Evolutionary conservation across 805 yeast genomes (phyloP).

Genomic region (Wickerhamiella siamensis): DNA sequence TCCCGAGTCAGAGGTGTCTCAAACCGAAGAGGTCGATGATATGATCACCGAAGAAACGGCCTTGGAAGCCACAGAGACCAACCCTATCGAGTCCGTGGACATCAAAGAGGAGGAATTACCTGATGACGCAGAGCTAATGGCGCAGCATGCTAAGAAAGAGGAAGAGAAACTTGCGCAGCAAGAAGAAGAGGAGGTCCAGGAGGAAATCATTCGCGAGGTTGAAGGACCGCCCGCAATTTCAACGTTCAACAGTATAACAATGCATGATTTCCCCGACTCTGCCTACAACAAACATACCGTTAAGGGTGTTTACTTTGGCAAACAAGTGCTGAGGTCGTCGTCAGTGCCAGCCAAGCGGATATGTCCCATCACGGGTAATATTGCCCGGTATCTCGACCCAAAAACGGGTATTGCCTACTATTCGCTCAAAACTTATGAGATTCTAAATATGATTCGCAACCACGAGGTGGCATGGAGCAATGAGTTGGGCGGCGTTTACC

Average conservation of each 20-base stretch:
- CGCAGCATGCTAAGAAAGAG: background rate
- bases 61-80: slow-evolving; percentile 1
- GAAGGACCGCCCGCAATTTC: slow-evolving; percentile 49
- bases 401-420: slow-evolving; percentile 74
- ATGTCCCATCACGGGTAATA: slow-evolving; percentile 62
- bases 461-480: slow-evolving; percentile 41
- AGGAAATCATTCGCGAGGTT: slow-evolving; percentile 20
- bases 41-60: background rate
- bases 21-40: background rate
- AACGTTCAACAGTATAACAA: slow-evolving; percentile 40
- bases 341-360: slow-evolving; percentile 37
- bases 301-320: slow-evolving; percentile 42
- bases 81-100: background rate
- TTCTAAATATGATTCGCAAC: slow-evolving; percentile 36
- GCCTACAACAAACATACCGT: slow-evolving; percentile 14
- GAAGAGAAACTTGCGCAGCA: slow-evolving; percentile 3
- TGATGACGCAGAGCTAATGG: slow-evolving; percentile 1
- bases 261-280: slow-evolving; percentile 34
- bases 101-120: slow-evolving; percentile 3
- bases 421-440: slow-evolving; percentile 64
- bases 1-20: background rate
- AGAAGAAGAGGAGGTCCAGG: slow-evolving; percentile 2
- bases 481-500: slow-evolving; percentile 33
- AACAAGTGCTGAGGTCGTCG: slow-evolving; percentile 25
- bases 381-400: slow-evolving; percentile 80